Percentiles rank a stretch among this genome's conserved stretches.
These are phyloP conservation scores for Setomelanomma holmii DNA, from an alignment of 2,329 filamentous ascomycete genomes.

Conservation along the genomic window DNA sequence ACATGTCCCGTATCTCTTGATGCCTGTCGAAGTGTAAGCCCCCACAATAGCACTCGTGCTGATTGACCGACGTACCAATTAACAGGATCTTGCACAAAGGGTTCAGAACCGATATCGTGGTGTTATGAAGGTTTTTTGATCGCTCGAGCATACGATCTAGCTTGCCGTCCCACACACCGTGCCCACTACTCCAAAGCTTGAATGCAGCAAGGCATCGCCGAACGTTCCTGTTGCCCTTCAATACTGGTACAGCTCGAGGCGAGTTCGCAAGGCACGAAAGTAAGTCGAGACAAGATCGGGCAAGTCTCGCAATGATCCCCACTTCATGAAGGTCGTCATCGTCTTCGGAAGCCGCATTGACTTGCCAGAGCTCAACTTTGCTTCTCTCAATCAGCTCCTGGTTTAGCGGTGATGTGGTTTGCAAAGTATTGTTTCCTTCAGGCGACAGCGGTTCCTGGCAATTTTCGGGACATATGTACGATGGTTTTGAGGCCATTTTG, in stretches of 20 bases:
- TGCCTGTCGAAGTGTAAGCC: slow-evolving; percentile 4
- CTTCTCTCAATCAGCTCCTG: too few relatives aligned
- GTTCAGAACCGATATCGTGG: slow-evolving; percentile 17
- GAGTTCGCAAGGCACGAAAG: slow-evolving; percentile 2
- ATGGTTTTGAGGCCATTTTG: too few relatives aligned
- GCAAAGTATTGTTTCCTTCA: too few relatives aligned
- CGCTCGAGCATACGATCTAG: slow-evolving; percentile 23
- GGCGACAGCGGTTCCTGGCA: too few relatives aligned
- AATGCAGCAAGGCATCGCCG: slow-evolving; percentile 16
- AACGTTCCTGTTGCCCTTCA: slow-evolving; percentile 4
- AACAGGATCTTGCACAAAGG: slow-evolving; percentile 14
- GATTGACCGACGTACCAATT: slow-evolving; percentile 7
- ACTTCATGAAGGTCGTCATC: not conserved
- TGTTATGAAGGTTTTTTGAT: slow-evolving; percentile 18
- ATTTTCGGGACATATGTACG: too few relatives aligned
- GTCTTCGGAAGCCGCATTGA: not conserved
- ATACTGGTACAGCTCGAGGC: not conserved
- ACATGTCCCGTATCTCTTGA: slow-evolving; percentile 4
- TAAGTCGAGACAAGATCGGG: slow-evolving; percentile 7
- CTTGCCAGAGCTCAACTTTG: slow-evolving; percentile 9
- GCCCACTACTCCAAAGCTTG: slow-evolving; percentile 25
- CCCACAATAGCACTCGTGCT: not conserved
- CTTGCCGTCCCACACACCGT: slow-evolving; percentile 13
- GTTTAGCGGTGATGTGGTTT: too few relatives aligned
- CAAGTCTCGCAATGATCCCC: slow-evolving; percentile 13